phyloP scores from a whole-genome alignment of 441 rosid species.

The Gossypium davidsonii region DNA sequence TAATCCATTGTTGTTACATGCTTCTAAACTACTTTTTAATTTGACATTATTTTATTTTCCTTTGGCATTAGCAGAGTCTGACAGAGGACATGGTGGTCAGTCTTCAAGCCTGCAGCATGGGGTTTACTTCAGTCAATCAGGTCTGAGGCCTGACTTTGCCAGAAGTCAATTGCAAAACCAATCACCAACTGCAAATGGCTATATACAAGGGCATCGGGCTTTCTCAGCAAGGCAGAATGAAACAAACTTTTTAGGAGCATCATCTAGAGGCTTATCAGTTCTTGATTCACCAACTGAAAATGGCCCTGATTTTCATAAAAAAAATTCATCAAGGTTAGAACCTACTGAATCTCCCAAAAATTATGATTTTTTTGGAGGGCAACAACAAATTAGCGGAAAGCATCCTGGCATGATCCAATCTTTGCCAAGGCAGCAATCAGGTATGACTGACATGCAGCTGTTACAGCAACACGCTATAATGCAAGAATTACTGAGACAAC shows the following conservation, averaged over 20 bases:
- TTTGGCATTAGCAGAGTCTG: slow-evolving; percentile 50
- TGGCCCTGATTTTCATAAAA: slow-evolving; percentile 47
- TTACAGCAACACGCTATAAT: slow-evolving; percentile 62
- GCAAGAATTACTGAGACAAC: slow-evolving; percentile 69
- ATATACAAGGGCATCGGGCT: slow-evolving; percentile 43
- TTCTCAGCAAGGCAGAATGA: slow-evolving; percentile 49
- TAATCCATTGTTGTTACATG: not conserved
- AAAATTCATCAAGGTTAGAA: slow-evolving; percentile 41
- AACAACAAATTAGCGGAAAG: slow-evolving; percentile 52
- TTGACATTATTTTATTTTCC: slow-evolving; percentile 14
- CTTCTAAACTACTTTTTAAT: slow-evolving; percentile 10
- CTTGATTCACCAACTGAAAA: slow-evolving; percentile 38
- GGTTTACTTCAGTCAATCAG: slow-evolving; percentile 42
- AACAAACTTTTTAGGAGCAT: slow-evolving; percentile 45
- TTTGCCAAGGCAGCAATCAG: slow-evolving; percentile 59
- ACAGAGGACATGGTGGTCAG: slow-evolving; percentile 33
- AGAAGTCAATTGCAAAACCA: slow-evolving; percentile 41
- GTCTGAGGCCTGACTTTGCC: slow-evolving; percentile 44
- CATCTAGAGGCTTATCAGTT: slow-evolving; percentile 43
- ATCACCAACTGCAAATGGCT: slow-evolving; percentile 51
- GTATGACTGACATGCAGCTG: slow-evolving; percentile 61
- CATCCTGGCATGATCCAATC: slow-evolving; percentile 54
- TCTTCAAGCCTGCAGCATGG: slow-evolving; percentile 44
- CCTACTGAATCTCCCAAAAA: slow-evolving; percentile 60
- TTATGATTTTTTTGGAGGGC: slow-evolving; percentile 63